phyloP scores from a whole-genome alignment of 768 basidiomycete species.

The Tubosaeta sp. region DNA sequence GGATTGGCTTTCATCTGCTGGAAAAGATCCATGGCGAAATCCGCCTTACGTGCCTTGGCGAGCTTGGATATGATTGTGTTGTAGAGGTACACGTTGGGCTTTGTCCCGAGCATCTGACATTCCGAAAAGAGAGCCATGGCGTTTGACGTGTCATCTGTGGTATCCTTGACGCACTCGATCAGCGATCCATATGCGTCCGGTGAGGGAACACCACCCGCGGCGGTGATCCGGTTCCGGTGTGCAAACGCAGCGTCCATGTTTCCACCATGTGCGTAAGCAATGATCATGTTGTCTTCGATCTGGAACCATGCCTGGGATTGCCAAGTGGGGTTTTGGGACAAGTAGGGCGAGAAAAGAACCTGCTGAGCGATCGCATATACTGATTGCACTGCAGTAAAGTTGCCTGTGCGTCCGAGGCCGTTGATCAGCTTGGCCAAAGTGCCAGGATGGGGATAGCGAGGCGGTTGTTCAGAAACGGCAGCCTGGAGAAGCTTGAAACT shows the following conservation, averaged over 20 bases:
- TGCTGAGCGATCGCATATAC: conserved; percentile 68
- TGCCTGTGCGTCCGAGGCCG: conserved; percentile 57
- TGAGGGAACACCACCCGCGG: conserved; percentile 71
- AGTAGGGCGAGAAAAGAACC: conserved; percentile 42
- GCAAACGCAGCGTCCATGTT: conserved; percentile 75
- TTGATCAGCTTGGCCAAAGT: conserved; percentile 63
- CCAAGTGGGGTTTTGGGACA: conserved; percentile 38
- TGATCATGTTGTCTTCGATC: conserved; percentile 88
- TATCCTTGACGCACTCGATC: conserved; percentile 84
- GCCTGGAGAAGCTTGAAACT: conserved; percentile 50
- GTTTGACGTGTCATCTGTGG: conserved; percentile 91
- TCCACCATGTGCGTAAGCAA: conserved; percentile 78
- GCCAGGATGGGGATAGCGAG: conserved; percentile 47
- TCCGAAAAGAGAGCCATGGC: conserved; percentile 84
- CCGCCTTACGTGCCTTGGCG: conserved; percentile 90
- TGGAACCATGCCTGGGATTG: conserved; percentile 65
- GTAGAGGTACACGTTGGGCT: conserved; percentile 84
- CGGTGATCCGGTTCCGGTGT: conserved; percentile 73
- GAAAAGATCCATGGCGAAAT: conserved; percentile 84
- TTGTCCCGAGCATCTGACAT: conserved; percentile 60
- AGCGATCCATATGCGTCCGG: conserved; percentile 92
- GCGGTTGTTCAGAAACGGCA: conserved; percentile 34
- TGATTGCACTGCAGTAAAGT: conserved; percentile 56
- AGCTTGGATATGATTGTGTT: conserved; percentile 98
- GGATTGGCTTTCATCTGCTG: conserved; percentile 68